These are phyloP conservation scores for Mallotus repandus DNA, from an alignment of 441 rosid genomes.

Conservation along the genomic window DNA sequence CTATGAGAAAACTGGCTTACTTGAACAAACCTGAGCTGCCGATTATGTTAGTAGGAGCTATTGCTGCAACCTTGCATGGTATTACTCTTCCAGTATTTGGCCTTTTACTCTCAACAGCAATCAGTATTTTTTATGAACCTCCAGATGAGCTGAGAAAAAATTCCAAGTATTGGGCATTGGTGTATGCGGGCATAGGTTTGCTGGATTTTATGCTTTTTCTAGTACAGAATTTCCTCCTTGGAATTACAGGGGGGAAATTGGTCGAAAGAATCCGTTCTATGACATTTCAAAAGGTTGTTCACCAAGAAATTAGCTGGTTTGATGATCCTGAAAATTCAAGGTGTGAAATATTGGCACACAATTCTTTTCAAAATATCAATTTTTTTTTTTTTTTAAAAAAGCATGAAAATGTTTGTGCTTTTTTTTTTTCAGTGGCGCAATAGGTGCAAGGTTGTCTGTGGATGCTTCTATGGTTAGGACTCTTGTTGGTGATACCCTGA, in stretches of 20 bases:
- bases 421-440: too few species aligned
- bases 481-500: too few species aligned
- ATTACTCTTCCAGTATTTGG: constrained; percentile 57
- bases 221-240: constrained; percentile 40
- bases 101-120: constrained; percentile 51
- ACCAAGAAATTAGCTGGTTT: constrained; percentile 58
- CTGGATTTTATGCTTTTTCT: constrained; percentile 32
- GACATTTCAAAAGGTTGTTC: constrained; percentile 53
- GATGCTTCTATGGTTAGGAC: too few species aligned
- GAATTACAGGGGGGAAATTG: constrained; percentile 49
- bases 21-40: constrained; percentile 63
- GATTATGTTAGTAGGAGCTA: constrained; percentile 43
- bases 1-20: constrained; percentile 44
- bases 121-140: constrained; percentile 54
- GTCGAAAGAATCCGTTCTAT: constrained; percentile 40
- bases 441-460: too few species aligned
- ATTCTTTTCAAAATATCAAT: not conserved
- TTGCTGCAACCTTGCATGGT: constrained; percentile 56
- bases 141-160: constrained; percentile 34
- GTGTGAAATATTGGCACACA: constrained; percentile 22
- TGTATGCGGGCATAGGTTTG: constrained; percentile 36
- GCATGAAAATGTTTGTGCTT: not conserved
- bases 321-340: constrained; percentile 56
- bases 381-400: not conserved
- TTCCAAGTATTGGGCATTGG: constrained; percentile 45